A percentile compares a stretch with the other conserved stretches of the same genome.
Conservation (phyloP, 2,329 filamentous ascomycete species). For the Ophiosphaerella herpotricha region DNA sequence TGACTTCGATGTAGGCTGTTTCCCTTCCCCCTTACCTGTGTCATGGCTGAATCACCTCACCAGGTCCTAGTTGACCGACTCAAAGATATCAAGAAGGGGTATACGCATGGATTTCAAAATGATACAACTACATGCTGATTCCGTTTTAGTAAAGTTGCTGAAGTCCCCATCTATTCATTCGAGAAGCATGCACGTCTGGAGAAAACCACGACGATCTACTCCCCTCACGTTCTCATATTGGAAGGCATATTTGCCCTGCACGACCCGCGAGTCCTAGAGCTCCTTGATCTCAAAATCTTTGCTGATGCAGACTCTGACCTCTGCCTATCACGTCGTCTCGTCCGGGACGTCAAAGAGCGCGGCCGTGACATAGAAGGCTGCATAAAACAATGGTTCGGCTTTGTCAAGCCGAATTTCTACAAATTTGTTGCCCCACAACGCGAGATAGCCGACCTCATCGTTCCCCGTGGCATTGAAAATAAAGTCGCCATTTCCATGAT, state of each 20-base stretch:
- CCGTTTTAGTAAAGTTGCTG: conserved; percentile 71
- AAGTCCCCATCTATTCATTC: conserved; percentile 96
- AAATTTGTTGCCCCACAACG: conserved; percentile 92
- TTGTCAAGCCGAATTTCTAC: conserved; percentile 96
- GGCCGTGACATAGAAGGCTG: conserved; percentile 92
- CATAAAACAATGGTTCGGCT: conserved; percentile 97
- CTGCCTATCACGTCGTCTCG: conserved; percentile 71
- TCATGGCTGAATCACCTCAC: no score
- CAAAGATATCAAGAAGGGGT: conserved; percentile 89
- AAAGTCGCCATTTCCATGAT: conserved; percentile 94
- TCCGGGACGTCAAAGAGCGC: conserved; percentile 86
- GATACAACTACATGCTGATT: conserved; percentile 13
- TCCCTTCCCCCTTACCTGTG: no score
- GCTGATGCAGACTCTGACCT: conserved; percentile 95
- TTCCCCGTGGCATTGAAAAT: conserved; percentile 93
- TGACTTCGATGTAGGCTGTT: conserved; percentile 71
- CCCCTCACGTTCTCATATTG: conserved; percentile 90
- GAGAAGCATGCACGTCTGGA: conserved; percentile 81
- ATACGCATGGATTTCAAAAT: conserved; percentile 24
- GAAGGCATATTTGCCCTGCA: conserved; percentile 97
- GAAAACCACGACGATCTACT: conserved; percentile 87
- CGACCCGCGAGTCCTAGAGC: conserved; percentile 79
- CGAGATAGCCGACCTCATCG: conserved; percentile 90
- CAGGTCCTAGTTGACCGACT: conserved; percentile 73
- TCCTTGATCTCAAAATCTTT: conserved; percentile 95